These are phyloP conservation scores for Antrodiella citrinella DNA, from an alignment of 768 basidiomycete species.

Conservation along the genomic window DNA sequence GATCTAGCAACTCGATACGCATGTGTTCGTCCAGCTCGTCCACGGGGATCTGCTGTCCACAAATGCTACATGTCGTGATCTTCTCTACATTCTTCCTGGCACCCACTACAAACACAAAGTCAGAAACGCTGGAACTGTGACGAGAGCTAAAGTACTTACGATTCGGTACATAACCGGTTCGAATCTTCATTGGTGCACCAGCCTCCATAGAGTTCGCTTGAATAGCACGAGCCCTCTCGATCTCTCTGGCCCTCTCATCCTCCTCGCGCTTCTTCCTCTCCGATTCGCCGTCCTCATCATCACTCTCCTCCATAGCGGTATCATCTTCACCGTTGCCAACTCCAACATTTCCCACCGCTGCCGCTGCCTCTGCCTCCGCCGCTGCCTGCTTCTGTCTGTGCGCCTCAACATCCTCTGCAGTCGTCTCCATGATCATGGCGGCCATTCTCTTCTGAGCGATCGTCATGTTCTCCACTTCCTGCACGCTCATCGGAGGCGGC, in stretches of 20 bases:
- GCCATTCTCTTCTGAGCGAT: constrained; percentile 97
- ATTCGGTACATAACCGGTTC: constrained; percentile 94
- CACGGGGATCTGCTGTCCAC: constrained; percentile 93
- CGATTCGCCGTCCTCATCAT: constrained; percentile 64
- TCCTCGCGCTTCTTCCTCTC: constrained; percentile 60
- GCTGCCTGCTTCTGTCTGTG: constrained; percentile 76
- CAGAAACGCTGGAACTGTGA: background rate
- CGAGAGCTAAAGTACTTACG: constrained; percentile 42
- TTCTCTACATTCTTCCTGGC: constrained; percentile 43
- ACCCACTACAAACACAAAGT: constrained; percentile 39
- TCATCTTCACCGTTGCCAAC: constrained; percentile 50
- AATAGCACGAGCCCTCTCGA: constrained; percentile 71
- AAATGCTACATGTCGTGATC: constrained; percentile 86
- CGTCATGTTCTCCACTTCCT: constrained; percentile 94
- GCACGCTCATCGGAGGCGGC: constrained; percentile 93
- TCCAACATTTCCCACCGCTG: constrained; percentile 63
- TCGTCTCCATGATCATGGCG: constrained; percentile 96
- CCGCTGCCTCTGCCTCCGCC: constrained; percentile 78
- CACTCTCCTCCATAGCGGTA: constrained; percentile 76
- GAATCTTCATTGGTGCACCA: constrained; percentile 84
- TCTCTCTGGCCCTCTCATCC: constrained; percentile 59
- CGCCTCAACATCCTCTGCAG: constrained; percentile 79
- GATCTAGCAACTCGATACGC: constrained; percentile 96
- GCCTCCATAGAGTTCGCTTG: constrained; percentile 71
- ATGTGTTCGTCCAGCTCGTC: constrained; percentile 97